Base-by-base conservation (phyloP, 176 grass and related monocot species). In the Rhipidocladum racemiflorum region DNA sequence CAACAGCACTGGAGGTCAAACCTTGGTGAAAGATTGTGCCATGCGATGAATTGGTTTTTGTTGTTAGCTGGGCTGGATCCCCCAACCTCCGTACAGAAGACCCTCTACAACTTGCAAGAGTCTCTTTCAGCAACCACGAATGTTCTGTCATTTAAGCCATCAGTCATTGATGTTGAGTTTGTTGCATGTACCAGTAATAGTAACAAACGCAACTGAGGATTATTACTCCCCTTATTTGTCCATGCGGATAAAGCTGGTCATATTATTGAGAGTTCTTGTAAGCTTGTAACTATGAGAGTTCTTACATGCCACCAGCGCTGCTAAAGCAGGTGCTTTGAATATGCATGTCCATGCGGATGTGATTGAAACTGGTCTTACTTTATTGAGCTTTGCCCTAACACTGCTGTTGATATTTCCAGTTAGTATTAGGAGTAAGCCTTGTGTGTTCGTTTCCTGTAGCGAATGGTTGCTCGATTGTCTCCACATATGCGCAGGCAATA, bases 1-100 rank as follows among this genome's bases (percentile, higher is more conserved):
- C 60, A 32, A 61, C 81, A 92, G 90, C 42, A 92, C 90, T 6
- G 86, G 70, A 65, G 86, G 90, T 39, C 73, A 81, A 53, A 79
- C 83, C 30, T 75, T 89, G 59, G 66, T 89, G 11, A 92, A 89
- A 75, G 83, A 89, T 39, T 92, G 61, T 27, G 73, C 66, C 46
- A 86, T 92, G 90, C 78, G 74, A 76, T 92, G 56, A 83, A 25
- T 11, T 25, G 24, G 18, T 63, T 11, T n/a, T 55, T 29, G 9
- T 44, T 6, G 3, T 53, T 40, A 8, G 49, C 46, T 65, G 14
- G 20, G 10, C 17, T 53, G 16, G 23, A 53, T n/a, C n/a, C 16
- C 43, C n/a, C 30, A 46, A 17, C 29, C n/a, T 49, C 1, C 30
- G 35, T 55, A 25, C 20, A 30, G 21, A 85, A 79, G 75, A 78